phyloP scores from a whole-genome alignment of 2,329 filamentous ascomycete genomes.

The Aureobasidium uvarum region DNA sequence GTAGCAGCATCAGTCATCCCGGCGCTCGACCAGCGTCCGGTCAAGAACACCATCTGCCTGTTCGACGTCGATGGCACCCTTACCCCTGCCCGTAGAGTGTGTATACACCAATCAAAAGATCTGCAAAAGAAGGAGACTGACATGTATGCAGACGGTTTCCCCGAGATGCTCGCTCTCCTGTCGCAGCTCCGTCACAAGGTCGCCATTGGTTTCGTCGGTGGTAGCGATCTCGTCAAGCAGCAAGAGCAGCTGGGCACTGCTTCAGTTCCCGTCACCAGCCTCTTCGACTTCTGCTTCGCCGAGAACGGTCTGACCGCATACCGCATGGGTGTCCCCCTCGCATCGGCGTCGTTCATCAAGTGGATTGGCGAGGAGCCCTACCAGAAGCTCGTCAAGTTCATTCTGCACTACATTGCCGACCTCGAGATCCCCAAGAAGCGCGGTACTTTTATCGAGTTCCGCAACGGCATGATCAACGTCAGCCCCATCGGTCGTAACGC shows the following conservation, averaged over 20 bases:
- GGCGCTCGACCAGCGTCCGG: constrained; percentile 74
- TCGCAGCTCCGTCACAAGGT: constrained; percentile 78
- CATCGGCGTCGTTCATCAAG: constrained; percentile 81
- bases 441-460: constrained; percentile 83
- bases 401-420: constrained; percentile 80
- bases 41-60: constrained; percentile 90
- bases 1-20: constrained; percentile 57
- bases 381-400: constrained; percentile 73
- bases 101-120: constrained; percentile 32
- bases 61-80: constrained; percentile 97
- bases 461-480: constrained; percentile 89
- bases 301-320: constrained; percentile 95
- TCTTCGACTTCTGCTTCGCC: constrained; percentile 97
- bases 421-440: constrained; percentile 79
- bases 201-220: constrained; percentile 88
- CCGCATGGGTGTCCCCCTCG: constrained; percentile 73
- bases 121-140: background rate
- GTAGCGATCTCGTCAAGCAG: constrained; percentile 88
- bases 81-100: constrained; percentile 74
- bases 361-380: constrained; percentile 87
- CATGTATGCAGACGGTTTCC: constrained; percentile 57
- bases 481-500: constrained; percentile 85
- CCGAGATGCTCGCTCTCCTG: constrained; percentile 82
- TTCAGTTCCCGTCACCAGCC: constrained; percentile 66
- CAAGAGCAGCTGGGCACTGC: constrained; percentile 86